Evolutionary conservation across 202 grass and related monocot genomes (phyloP).

Genomic region (Brachypodium distachyon): DNA sequence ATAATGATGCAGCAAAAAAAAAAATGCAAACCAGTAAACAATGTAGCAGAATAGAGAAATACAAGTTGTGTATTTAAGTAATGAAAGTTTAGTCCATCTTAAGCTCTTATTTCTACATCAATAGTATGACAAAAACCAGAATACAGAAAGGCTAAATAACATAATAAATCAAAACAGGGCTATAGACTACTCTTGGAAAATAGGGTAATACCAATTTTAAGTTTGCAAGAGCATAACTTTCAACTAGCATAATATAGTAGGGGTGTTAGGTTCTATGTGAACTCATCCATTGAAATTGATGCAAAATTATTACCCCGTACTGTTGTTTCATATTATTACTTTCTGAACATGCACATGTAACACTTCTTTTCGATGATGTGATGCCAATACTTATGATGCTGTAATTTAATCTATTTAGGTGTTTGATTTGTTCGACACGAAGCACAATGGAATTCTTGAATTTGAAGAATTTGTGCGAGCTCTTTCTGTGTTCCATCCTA

Average conservation of each 20-base stretch:
- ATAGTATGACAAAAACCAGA: background rate
- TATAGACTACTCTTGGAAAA: background rate
- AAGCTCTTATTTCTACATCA: background rate
- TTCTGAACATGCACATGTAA: background rate
- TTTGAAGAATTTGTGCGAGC: conserved; percentile 95
- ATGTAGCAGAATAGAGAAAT: background rate
- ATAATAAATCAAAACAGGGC: background rate
- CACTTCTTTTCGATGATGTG: background rate
- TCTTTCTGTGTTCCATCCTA: conserved; percentile 96
- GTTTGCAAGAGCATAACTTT: background rate
- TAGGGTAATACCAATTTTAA: background rate
- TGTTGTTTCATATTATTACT: background rate
- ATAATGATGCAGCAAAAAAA: background rate
- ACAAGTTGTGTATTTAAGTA: background rate
- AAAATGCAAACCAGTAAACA: background rate
- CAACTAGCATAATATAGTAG: background rate
- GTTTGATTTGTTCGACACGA: conserved; percentile 95
- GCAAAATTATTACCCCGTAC: background rate
- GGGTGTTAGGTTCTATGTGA: background rate
- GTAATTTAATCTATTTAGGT: conserved; percentile 40
- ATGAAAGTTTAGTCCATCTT: background rate
- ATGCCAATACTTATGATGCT: background rate
- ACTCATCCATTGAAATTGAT: background rate
- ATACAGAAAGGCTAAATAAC: background rate
- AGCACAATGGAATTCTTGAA: conserved; percentile 89